Evolutionary conservation across 768 basidiomycete genomes (phyloP), one percentile per base, ranked within the genome.

Genomic region (Hydnomerulius pinastri): DNA sequence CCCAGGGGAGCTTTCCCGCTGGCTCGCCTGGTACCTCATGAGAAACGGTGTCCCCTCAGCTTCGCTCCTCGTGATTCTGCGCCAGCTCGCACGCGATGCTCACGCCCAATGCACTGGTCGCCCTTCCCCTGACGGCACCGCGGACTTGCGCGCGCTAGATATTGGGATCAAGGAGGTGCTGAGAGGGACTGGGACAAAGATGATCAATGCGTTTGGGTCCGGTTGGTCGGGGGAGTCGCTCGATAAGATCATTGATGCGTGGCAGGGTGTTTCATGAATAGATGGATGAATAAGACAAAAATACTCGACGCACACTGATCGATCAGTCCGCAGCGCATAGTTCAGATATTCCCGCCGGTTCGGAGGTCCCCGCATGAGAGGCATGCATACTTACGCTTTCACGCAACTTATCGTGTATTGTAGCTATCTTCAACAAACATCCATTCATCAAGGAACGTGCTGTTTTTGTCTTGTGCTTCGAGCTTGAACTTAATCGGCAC

Each of bases 81-180:
- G 76, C 35, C 75, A 77, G 38, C 75, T 90, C 1, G 88, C 86
- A 0, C 71, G 72, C 12, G 81, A 85, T 40, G 86, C 87, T 2
- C 80, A 84, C 58, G 55, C 67, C 29, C 81, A 85, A 37, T 86
- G 84, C 58, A 55, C 77, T 12, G 72, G 70, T 8, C 64, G 65
- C 3, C 68, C 79, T 6, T 71, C 75, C 1, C 83, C 86, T 0
- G 77, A 77, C 6, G 86, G 85, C 0, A 82, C 78, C 0, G 45
- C 50, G 12, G 67, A 77, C 40, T 43, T 66, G 25, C 51, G 44
- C 9, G 54, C 56, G n/a, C 64, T 78, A 23, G 76, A 78, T 29
- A 64, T 64, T 17, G 87, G 85, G 0, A 92, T 98, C 54, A 86
- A 83, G 58, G 89, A 95, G 62, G 92, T 97, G 8, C 64, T 97